Evolutionary conservation across 2,329 filamentous ascomycete species (phyloP).

Genomic region (Catunica adiposa): DNA sequence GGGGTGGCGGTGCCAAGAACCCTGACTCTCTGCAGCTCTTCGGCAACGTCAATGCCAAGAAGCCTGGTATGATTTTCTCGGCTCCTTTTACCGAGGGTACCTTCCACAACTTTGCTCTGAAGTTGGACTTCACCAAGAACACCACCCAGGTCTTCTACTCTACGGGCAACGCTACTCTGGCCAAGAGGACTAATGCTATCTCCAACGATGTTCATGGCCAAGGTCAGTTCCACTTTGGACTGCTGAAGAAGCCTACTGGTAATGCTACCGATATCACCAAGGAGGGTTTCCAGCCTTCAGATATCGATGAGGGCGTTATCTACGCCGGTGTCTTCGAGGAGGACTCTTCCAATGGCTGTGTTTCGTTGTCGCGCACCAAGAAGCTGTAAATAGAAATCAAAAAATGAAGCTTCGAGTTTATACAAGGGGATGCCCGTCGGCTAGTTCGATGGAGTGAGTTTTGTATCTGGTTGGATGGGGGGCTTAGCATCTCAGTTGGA

Average conservation of each 20-base stretch:
- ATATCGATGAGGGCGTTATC: conserved; percentile 35
- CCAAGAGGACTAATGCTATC: conserved; percentile 29
- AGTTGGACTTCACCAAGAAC: conserved; percentile 38
- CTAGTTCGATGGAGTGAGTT: neutral
- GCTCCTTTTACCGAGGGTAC: conserved; percentile 31
- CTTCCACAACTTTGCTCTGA: conserved; percentile 47
- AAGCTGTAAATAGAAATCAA: conserved; percentile 9
- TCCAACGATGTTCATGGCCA: conserved; percentile 23
- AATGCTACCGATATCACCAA: conserved; percentile 28
- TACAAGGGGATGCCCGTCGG: neutral
- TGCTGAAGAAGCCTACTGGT: conserved; percentile 43
- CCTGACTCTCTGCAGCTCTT: conserved; percentile 30
- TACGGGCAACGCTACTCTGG: conserved; percentile 27
- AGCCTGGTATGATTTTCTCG: conserved; percentile 32
- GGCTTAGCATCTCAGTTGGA: neutral
- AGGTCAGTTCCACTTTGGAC: conserved; percentile 37
- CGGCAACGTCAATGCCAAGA: conserved; percentile 30
- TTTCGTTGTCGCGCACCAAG: conserved; percentile 21
- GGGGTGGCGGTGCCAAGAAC: conserved; percentile 19
- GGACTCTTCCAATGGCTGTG: conserved; percentile 27
- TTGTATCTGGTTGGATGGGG: neutral
- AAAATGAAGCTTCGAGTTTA: neutral
- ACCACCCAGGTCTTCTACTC: conserved; percentile 43
- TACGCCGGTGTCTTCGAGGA: conserved; percentile 38
- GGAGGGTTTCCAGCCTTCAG: conserved; percentile 30